A percentile compares a stretch with the other conserved stretches of the same genome.
Conservation (phyloP, 2,329 filamentous ascomycete species). For the Phoma herbarum region DNA sequence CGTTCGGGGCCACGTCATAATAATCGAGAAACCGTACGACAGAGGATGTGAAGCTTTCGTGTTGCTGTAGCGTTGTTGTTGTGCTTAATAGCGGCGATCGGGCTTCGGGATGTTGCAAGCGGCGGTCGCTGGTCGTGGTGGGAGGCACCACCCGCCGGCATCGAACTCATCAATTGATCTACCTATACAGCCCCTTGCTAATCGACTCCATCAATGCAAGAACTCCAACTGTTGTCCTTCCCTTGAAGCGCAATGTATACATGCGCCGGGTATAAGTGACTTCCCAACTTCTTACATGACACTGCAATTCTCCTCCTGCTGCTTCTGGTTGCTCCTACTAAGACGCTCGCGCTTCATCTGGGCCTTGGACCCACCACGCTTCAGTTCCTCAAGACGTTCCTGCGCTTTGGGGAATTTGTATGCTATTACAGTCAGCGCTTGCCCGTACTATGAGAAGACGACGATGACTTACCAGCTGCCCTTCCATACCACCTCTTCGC, state of each 20-base stretch:
- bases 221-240: background rate
- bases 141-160: no score
- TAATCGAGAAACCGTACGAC: no score
- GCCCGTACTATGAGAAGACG: background rate
- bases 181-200: no score
- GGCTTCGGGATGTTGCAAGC: no score
- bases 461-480: constrained; percentile 80
- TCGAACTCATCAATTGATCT: background rate
- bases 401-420: constrained; percentile 95
- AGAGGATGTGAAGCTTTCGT: no score
- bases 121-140: no score
- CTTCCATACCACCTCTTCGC: constrained; percentile 98
- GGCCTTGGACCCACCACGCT: constrained; percentile 75
- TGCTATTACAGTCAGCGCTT: constrained; percentile 62
- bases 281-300: constrained; percentile 66
- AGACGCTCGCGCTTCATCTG: constrained; percentile 80
- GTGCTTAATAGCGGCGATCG: no score
- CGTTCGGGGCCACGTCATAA: no score
- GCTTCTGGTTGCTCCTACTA: constrained; percentile 80
- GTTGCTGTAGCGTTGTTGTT: no score
- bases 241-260: background rate
- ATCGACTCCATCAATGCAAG: background rate
- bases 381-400: constrained; percentile 90
- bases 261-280: constrained; percentile 3
- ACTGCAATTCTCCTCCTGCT: constrained; percentile 87